These are phyloP conservation scores for Marasmius tenuissimus DNA, from an alignment of 1,284 basidiomycete species.

Conservation along the genomic window DNA sequence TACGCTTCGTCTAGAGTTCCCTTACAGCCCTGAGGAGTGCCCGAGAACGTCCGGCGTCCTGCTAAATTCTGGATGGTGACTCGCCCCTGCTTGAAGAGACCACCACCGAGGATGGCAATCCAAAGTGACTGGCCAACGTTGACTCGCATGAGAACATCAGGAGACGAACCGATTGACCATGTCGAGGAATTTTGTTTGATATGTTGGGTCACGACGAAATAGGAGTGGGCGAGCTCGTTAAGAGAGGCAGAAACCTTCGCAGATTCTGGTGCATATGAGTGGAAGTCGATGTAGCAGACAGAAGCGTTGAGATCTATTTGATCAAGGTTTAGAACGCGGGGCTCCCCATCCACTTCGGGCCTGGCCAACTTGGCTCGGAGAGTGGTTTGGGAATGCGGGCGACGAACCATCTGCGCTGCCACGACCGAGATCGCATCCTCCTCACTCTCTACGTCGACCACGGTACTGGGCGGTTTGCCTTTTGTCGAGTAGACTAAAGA, in stretches of 20 bases:
- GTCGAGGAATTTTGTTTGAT: constrained; percentile 13
- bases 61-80: constrained; percentile 25
- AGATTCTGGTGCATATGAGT: constrained; percentile 22
- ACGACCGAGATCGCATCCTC: constrained; percentile 20
- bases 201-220: constrained; percentile 22
- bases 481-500: constrained; percentile 11
- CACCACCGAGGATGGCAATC: constrained; percentile 26
- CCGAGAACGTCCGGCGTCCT: constrained; percentile 16
- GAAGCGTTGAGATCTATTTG: constrained; percentile 8
- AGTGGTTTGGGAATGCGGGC: constrained; percentile 22
- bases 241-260: constrained; percentile 23
- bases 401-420: constrained; percentile 26
- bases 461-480: constrained; percentile 9
- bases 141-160: constrained; percentile 14
- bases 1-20: constrained; percentile 15
- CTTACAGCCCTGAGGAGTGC: constrained; percentile 8
- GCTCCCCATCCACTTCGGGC: constrained; percentile 10
- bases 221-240: constrained; percentile 21
- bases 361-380: constrained; percentile 13
- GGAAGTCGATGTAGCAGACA: constrained; percentile 25
- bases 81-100: constrained; percentile 21
- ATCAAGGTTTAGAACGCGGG: constrained; percentile 19
- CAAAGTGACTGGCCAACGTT: constrained; percentile 24
- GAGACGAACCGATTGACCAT: background rate
- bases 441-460: constrained; percentile 20